A percentile compares a stretch with the other conserved stretches of the same genome.
phyloP scores from a whole-genome alignment of 2,329 filamentous ascomycete genomes.

The Colletotrichum kahawae region DNA sequence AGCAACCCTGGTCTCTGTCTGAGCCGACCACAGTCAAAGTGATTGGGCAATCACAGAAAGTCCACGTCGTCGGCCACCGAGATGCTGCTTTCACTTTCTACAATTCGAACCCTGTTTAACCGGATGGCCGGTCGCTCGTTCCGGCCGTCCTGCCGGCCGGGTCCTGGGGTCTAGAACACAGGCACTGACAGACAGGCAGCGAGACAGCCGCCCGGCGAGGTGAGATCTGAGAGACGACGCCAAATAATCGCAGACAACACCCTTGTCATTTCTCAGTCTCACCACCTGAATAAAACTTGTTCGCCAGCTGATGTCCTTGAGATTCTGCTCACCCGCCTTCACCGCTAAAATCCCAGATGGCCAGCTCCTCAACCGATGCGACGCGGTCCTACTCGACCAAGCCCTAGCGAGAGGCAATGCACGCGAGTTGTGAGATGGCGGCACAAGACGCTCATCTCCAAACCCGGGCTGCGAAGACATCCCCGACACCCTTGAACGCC shows the following conservation, averaged over 20 bases:
- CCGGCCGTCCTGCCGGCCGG: not conserved
- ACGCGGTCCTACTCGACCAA: not conserved
- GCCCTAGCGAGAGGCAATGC: not conserved
- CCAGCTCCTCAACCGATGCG: not conserved
- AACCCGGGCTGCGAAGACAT: conserved; percentile 2
- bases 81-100: not conserved
- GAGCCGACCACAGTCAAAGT: not conserved
- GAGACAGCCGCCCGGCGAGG: not conserved
- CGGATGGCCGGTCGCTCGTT: conserved; percentile 6
- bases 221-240: not conserved
- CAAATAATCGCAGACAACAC: not conserved
- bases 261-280: conserved; percentile 10
- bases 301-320: not conserved
- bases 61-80: not conserved
- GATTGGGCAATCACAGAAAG: not conserved
- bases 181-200: not conserved
- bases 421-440: conserved; percentile 18
- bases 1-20: not conserved
- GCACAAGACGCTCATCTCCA: conserved; percentile 14
- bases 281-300: not conserved
- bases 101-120: not conserved
- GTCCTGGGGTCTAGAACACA: not conserved
- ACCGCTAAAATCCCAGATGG: not conserved
- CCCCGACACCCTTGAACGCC: not conserved
- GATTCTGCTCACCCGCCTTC: not conserved